phyloP scores from a whole-genome alignment of 129 eudicot species.

The Chrysanthemum lavandulifolium region DNA sequence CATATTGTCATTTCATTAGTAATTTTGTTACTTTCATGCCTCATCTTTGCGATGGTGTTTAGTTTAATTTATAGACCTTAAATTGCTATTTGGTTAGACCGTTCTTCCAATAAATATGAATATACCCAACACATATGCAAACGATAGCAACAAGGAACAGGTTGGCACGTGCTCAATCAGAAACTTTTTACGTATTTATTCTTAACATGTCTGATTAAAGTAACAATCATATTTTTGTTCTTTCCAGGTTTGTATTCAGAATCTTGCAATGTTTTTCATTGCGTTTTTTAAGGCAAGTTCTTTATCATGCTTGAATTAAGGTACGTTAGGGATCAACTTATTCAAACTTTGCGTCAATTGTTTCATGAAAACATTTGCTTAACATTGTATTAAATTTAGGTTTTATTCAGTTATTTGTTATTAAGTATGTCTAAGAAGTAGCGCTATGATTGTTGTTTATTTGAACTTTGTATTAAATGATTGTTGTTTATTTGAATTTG shows the following conservation, averaged over 20 bases:
- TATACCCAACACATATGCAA: slow-evolving; percentile 75
- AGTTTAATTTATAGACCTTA: not conserved
- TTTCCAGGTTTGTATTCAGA: slow-evolving; percentile 92
- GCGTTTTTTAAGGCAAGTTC: slow-evolving; percentile 80
- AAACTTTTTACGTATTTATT: not conserved
- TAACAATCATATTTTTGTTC: slow-evolving; percentile 5
- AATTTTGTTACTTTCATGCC: not conserved
- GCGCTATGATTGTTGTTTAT: too few relatives aligned
- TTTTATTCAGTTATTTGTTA: too few relatives aligned
- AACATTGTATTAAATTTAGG: too few relatives aligned
- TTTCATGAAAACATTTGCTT: too few relatives aligned
- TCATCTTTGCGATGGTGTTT: not conserved
- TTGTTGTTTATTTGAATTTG: too few relatives aligned
- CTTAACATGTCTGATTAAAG: slow-evolving; percentile 1
- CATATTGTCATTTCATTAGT: slow-evolving; percentile 24
- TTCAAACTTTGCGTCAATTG: too few relatives aligned
- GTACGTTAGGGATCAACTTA: too few relatives aligned
- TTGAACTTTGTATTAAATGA: too few relatives aligned
- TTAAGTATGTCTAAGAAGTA: too few relatives aligned
- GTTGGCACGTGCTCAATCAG: slow-evolving; percentile 29
- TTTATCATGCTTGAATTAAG: too few relatives aligned
- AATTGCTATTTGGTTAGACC: slow-evolving; percentile 36
- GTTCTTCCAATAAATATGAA: slow-evolving; percentile 73
- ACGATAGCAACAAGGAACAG: slow-evolving; percentile 90
- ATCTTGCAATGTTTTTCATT: slow-evolving; percentile 89